These are phyloP conservation scores for Entonaema liquescens DNA, from an alignment of 495 filamentous ascomycete species.

Conservation along the genomic window DNA sequence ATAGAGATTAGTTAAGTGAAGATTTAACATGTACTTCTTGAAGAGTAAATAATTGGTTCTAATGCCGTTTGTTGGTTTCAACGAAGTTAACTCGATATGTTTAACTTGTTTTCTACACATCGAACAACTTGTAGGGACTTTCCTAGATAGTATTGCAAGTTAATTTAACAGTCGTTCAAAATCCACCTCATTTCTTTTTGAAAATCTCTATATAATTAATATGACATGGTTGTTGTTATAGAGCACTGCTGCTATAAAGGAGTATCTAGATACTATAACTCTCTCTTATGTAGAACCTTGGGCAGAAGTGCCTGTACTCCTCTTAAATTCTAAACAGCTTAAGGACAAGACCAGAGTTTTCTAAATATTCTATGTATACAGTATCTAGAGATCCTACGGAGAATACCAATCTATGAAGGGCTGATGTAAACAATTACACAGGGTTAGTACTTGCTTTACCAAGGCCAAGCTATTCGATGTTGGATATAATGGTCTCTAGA, in stretches of 20 bases:
- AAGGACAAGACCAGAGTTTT: too few species aligned
- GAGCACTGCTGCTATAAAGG: not conserved
- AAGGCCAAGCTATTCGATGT: too few species aligned
- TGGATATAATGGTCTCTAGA: too few species aligned
- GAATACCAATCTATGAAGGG: not conserved
- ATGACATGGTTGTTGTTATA: not conserved
- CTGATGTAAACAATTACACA: too few species aligned
- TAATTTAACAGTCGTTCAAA: not conserved
- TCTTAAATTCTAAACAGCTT: not conserved
- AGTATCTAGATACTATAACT: not conserved
- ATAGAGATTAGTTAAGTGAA: not conserved
- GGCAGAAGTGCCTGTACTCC: not conserved
- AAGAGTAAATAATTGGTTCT: not conserved
- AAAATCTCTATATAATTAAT: not conserved
- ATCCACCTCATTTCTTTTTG: not conserved
- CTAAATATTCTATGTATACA: too few species aligned
- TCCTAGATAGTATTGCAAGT: not conserved
- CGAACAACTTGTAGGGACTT: not conserved
- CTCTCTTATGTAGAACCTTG: not conserved
- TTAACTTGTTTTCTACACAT: not conserved
- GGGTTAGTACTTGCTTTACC: too few species aligned
- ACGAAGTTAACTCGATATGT: not conserved
- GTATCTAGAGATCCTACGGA: not conserved
- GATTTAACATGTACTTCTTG: not conserved
- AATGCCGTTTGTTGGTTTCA: too few species aligned